Evolutionary conservation across 306 rosid species (phyloP).

Genomic region (cucumber (Cucumis sativus)): DNA sequence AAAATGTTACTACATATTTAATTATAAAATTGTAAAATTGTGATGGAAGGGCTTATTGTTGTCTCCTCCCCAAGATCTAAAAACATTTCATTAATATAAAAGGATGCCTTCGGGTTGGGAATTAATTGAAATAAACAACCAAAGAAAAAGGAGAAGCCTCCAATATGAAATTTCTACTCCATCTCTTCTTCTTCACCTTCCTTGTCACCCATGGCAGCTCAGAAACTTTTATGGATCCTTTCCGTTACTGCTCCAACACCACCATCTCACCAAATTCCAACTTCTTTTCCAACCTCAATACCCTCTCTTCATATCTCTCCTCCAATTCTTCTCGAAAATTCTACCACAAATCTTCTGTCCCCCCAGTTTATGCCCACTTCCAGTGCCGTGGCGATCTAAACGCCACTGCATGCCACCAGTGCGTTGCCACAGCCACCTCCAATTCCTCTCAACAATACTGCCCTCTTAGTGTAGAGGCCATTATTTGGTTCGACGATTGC

Average conservation of each 20-base stretch:
- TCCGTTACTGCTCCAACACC: background rate
- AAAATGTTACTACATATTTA: no score
- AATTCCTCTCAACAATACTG: background rate
- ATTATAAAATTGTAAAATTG: no score
- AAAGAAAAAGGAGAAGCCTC: no score
- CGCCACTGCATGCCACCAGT: background rate
- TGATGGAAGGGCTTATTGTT: no score
- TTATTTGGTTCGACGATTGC: constrained; percentile 1
- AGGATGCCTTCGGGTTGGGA: background rate
- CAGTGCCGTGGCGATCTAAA: constrained; percentile 3
- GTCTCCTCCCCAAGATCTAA: background rate
- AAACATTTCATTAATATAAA: background rate
- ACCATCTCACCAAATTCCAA: background rate
- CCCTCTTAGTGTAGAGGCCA: background rate
- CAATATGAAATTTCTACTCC: no score
- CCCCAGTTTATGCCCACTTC: background rate
- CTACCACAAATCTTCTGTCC: background rate
- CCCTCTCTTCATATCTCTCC: background rate
- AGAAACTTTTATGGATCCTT: no score
- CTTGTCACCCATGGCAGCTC: no score
- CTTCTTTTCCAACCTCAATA: background rate
- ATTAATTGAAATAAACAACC: no score
- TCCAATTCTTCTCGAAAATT: background rate
- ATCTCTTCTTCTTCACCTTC: no score
- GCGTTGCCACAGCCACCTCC: background rate